Evolutionary conservation across 2,329 filamentous ascomycete species (phyloP), one percentile per base, ranked within the genome.

Genomic region (Sclerotinia nivalis): DNA sequence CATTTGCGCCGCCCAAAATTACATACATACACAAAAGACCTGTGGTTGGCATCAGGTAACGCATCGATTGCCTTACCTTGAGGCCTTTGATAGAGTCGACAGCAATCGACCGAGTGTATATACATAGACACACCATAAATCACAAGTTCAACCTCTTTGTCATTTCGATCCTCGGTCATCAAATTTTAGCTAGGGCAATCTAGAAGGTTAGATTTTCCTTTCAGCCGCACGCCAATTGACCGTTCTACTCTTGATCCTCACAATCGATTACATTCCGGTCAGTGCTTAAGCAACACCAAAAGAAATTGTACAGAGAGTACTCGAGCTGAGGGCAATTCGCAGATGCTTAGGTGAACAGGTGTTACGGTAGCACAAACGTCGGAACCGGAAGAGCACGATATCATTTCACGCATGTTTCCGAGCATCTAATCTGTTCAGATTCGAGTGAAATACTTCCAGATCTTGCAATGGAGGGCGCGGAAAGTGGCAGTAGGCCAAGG

Each of bases 401-500:
- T 77, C 73, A 76, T 74, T 73, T 72, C 75, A 77, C 76, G 77
- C 76, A 75, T 73, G 73, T 72, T 76, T 71, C 76, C 74, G 73
- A 74, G 69, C 70, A 68, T 73, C 72, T 65, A 70, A 74, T 69
- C 68, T 70, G 40, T 58, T 70, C 43, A 67, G 68, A 70, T 70
- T 67, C 72, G 62, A 71, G 64, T 66, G 64, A 72, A 47, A 70
- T 68, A 62, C 58, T 64, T 72, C 69, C 60, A 68, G 69, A 70
- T 73, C 70, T 72, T 61, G 72, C 59, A 71, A 84, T 83, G 82
- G 82, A 83, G 74, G 75, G 79, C 43, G 72, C 81, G 73, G 81
- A 83, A 72, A 73, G 72, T 52, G 72, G 76, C 69, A 78, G 73
- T 70, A 81, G 82, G 77, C 81, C 81, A 77, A 83, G 80, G 82